phyloP scores from a whole-genome alignment of 768 basidiomycete species.

The Amanita thiersii region DNA sequence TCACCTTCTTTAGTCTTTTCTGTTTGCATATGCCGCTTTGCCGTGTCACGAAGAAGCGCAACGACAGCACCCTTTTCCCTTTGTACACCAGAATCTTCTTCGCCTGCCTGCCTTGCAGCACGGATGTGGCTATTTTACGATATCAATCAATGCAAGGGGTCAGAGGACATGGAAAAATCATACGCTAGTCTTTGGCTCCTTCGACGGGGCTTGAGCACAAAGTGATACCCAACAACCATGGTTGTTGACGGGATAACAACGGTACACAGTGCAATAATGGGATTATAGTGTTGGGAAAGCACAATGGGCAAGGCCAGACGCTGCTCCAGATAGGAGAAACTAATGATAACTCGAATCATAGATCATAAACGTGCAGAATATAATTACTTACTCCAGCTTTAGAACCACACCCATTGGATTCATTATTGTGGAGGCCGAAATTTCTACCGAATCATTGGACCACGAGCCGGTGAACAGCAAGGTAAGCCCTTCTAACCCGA shows the following conservation, averaged over 20 bases:
- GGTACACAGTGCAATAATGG: slow-evolving; percentile 39
- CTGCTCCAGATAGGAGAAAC: slow-evolving; percentile 51
- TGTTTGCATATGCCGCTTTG: slow-evolving; percentile 49
- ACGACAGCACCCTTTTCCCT: slow-evolving; percentile 58
- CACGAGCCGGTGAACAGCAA: slow-evolving; percentile 41
- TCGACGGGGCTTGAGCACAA: slow-evolving; percentile 47
- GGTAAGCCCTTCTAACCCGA: slow-evolving; percentile 35
- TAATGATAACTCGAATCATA: slow-evolving; percentile 20
- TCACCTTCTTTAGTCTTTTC: slow-evolving; percentile 66
- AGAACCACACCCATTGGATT: slow-evolving; percentile 41
- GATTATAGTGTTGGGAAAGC: slow-evolving; percentile 41
- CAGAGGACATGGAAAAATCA: slow-evolving; percentile 16
- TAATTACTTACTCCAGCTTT: slow-evolving; percentile 44
- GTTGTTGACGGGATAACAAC: slow-evolving; percentile 48
- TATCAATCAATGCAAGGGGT: slow-evolving; percentile 1
- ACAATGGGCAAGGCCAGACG: slow-evolving; percentile 48
- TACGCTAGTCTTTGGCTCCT: slow-evolving; percentile 46
- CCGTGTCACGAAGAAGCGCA: slow-evolving; percentile 58
- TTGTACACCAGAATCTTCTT: slow-evolving; percentile 55
- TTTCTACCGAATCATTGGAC: slow-evolving; percentile 33
- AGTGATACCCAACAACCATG: slow-evolving; percentile 45
- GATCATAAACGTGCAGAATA: slow-evolving; percentile 9
- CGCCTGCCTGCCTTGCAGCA: slow-evolving; percentile 52
- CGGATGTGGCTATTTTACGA: slow-evolving; percentile 62
- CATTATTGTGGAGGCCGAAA: slow-evolving; percentile 37